A percentile compares a stretch with the other conserved stretches of the same genome.
These are phyloP conservation scores for Sanghuangporus weigelae DNA, from an alignment of 1,284 basidiomycete genomes.

Conservation along the genomic window DNA sequence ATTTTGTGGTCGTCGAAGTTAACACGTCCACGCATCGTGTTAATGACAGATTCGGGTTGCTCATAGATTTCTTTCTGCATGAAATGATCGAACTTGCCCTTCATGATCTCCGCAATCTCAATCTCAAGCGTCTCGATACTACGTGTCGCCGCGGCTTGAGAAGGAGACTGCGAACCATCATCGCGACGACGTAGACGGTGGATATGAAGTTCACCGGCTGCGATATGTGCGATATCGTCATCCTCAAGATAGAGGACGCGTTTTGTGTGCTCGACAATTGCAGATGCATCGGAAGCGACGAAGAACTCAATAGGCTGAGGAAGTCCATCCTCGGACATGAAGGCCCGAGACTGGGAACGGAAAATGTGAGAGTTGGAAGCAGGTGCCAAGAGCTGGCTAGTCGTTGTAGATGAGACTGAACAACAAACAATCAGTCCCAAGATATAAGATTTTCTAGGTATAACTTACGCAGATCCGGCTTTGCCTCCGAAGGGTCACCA, in stretches of 20 bases:
- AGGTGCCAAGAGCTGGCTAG: constrained; percentile 68
- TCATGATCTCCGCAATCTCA: constrained; percentile 99
- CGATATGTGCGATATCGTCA: constrained; percentile 97
- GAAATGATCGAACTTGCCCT: constrained; percentile 99
- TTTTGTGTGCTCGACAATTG: constrained; percentile 99
- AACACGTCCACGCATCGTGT: constrained; percentile 99
- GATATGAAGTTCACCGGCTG: constrained; percentile 97
- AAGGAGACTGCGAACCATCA: constrained; percentile 54
- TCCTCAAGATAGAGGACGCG: constrained; percentile 98
- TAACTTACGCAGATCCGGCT: constrained; percentile 54
- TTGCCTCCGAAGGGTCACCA: constrained; percentile 60
- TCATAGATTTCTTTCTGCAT: constrained; percentile 99
- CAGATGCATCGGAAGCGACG: constrained; percentile 95
- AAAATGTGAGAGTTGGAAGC: constrained; percentile 75
- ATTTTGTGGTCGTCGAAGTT: constrained; percentile 95
- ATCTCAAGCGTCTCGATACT: constrained; percentile 99
- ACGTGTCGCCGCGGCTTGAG: constrained; percentile 74
- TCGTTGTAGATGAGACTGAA: constrained; percentile 45
- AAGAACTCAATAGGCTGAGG: constrained; percentile 99
- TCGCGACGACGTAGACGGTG: constrained; percentile 92
- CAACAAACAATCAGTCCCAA: constrained; percentile 3
- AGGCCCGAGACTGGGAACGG: constrained; percentile 95
- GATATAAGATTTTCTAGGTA: background rate
- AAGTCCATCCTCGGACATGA: constrained; percentile 97
- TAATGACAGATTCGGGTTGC: constrained; percentile 99